Percentiles rank a stretch among this genome's conserved stretches.
Evolutionary conservation across 305 asterid genomes (phyloP).

Genomic region (Fraxinus paxiana): DNA sequence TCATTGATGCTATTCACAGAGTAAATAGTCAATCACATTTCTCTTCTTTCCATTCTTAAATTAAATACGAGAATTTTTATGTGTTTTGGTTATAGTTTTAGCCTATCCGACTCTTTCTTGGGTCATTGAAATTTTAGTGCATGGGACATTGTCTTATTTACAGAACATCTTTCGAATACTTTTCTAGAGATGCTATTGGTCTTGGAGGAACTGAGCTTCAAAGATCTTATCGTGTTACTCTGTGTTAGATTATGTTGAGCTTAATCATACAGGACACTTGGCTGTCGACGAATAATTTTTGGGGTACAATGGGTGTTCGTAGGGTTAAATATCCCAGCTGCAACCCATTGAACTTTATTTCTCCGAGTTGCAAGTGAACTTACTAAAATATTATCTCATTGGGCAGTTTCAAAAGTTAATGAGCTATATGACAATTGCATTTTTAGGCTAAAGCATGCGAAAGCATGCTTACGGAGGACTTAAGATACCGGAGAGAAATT

Average conservation of each 20-base stretch:
- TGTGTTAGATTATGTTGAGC: not conserved
- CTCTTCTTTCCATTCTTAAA: not conserved
- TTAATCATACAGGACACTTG: not conserved
- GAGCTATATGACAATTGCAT: slow-evolving; percentile 7
- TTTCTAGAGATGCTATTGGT: not conserved
- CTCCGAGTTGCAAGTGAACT: not conserved
- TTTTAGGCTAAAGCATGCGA: slow-evolving; percentile 61
- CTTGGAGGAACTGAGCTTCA: not conserved
- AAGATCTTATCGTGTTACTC: not conserved
- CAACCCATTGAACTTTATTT: not conserved
- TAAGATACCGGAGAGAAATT: slow-evolving; percentile 46
- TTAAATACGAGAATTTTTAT: not conserved
- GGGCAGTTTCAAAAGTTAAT: not conserved
- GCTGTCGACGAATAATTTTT: not conserved
- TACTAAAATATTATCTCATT: not conserved
- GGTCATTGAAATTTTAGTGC: not conserved
- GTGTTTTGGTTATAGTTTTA: not conserved
- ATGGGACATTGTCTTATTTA: not conserved
- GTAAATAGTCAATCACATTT: slow-evolving; percentile 36
- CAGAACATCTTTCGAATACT: not conserved
- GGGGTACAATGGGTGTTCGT: not conserved
- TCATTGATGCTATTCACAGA: slow-evolving; percentile 55
- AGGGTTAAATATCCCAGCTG: not conserved
- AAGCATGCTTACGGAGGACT: slow-evolving; percentile 49
- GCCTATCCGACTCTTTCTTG: not conserved